Base-by-base conservation (phyloP, 78 protist species). In the Mastigamoeba balamuthi region DNA sequence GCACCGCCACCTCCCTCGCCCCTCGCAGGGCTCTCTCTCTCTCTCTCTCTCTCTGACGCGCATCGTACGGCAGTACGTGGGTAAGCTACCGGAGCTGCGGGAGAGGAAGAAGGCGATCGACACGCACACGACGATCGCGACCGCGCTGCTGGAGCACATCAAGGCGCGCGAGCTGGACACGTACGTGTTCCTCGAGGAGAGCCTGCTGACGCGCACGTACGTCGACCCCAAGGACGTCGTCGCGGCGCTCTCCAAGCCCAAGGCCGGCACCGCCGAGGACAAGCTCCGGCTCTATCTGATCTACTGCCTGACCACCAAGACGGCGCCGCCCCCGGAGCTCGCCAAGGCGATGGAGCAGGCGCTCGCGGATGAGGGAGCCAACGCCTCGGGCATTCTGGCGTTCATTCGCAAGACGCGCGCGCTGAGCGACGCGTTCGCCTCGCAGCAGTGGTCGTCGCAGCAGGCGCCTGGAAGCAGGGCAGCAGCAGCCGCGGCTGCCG, bases 271-370 rank as follows among this genome's bases (percentile, higher is more conserved):
- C 3, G 39, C 83, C 17, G 77, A 42, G 5, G 95, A 92, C 64
- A 86, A 87, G 81, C 29, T 92, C 4, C 77, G 95, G n/a, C 76
- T 92, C 30, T 68, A 82, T 3, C 29, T 89, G 36, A 86, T 91
- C 48, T 82, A 78, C 40, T 79, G 38, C 37, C 44, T 89, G 23
- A 41, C 74, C 3, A 78, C 85, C 0, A 66, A 36, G 33, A n/a
- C 48, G 5, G 38, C 66, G 17, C 36, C 83, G 36, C 39, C 30
- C 17, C 23, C 48, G 29, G 88, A 81, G 30, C 53, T 65, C 67
- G 78, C 38, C 7, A 72, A 58, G 43, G 64, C 27, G n/a, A 9
- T 70, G 44, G 85, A 78, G 72, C 80, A 66, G 0, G 42, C 75
- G 2, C 36, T 84, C 10, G 29, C 3, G 23, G 53, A 38, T 17